Base-by-base conservation (phyloP, 306 rosid genomes). In the Comarum palustre region DNA sequence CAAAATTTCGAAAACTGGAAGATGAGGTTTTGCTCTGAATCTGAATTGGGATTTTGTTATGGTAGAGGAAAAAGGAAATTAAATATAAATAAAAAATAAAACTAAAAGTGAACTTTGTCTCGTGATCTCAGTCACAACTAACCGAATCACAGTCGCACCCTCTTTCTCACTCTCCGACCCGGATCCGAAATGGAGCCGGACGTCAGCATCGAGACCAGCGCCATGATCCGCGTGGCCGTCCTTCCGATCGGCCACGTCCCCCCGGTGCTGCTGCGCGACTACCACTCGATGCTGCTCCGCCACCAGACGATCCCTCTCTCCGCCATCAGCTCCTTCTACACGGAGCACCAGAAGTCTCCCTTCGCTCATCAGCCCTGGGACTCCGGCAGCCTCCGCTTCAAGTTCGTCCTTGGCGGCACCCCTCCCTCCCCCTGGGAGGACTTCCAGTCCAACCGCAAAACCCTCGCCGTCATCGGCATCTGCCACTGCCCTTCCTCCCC, bases 391-490 rank as follows among this genome's bases (percentile, higher is more conserved):
- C 85, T 94, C 68, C 89, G 95, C 0, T 91, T 91, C 86, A 90
- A 90, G 78, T 94, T 91, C 77, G 82, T 94, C 24, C 88, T 91
- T 55, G 97, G 97, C 15, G 99, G 99, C 1, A 82, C 85, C 10
- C 86, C 91, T 4, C 93, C 96, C 0, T 81, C 90, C 11, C 97
- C 99, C 0, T 94, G 99, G 99, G 99, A 94, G 76, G 99, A 94
- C 75, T 94, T 94, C 68, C 97, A 94, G 69, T 89, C 97, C 43
- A 85, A 88, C 67, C 96, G 97, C 9, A 94, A 91, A 84, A 90
- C 87, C 81, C 91, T 94, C 41, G 96, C 95, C 32, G 79, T 84
- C 48, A 73, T 94, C 57, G 99, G 97, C 66, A 79, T 94, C 80
- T 88, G 92, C 68, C 99, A 94, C 69, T 94, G 97, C 62, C 97